Percentiles rank a stretch among this genome's conserved stretches.
Conservation (phyloP, 306 rosid genomes). For the Cucumis melo region DNA sequence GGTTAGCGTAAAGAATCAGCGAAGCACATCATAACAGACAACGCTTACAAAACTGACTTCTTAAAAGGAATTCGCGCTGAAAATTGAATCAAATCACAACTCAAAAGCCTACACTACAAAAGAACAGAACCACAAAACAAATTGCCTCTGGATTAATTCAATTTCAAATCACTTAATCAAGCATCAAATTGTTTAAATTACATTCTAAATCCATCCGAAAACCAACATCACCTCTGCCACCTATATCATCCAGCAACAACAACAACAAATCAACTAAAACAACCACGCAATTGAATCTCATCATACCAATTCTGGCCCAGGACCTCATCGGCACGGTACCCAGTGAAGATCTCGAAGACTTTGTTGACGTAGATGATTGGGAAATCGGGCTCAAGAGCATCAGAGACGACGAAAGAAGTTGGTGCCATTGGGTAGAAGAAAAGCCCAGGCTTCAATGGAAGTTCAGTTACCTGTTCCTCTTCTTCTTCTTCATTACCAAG, state of each 20-base stretch:
- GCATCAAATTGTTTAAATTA: not conserved
- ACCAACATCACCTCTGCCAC: not conserved
- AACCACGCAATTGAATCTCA: not conserved
- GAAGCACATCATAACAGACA: not conserved
- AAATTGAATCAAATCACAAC: not conserved
- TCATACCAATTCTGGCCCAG: constrained; percentile 84
- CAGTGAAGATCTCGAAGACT: constrained; percentile 78
- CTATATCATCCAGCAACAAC: not conserved
- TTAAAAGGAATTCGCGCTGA: not conserved
- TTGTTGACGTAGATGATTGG: constrained; percentile 90
- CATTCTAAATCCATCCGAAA: not conserved
- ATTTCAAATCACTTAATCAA: not conserved
- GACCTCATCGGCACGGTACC: constrained; percentile 83
- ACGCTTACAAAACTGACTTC: not conserved
- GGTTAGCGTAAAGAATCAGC: not conserved
- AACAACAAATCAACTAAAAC: not conserved
- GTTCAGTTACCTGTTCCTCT: constrained; percentile 28
- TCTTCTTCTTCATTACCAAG: not conserved
- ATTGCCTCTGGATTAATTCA: not conserved
- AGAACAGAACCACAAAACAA: not conserved
- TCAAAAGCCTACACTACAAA: not conserved
- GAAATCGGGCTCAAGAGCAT: constrained; percentile 80
- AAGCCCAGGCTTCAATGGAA: constrained; percentile 32
- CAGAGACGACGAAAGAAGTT: constrained; percentile 77
- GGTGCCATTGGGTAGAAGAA: constrained; percentile 54